These are phyloP conservation scores for Yamadazyma paraphyllophila DNA, from an alignment of 805 yeast species.

Conservation along the genomic window DNA sequence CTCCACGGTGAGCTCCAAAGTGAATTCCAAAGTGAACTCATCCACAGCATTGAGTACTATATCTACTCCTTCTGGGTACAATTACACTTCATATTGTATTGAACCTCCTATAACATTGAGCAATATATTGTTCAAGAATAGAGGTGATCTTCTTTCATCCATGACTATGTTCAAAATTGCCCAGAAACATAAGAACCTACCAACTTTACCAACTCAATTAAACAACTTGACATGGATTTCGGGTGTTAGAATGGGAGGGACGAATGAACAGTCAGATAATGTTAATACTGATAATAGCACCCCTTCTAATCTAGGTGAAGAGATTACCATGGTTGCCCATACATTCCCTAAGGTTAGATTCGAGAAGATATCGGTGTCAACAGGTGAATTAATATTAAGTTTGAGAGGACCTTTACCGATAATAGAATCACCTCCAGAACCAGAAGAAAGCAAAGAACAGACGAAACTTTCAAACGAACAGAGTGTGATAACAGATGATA, in stretches of 20 bases:
- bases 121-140: conserved; percentile 29
- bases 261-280: conserved; percentile 31
- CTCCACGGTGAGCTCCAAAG: not conserved
- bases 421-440: not conserved
- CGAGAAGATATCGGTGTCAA: conserved; percentile 83
- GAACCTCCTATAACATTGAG: conserved; percentile 38
- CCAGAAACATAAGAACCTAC: conserved; percentile 26
- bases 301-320: conserved; percentile 80
- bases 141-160: conserved; percentile 37
- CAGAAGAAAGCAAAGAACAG: conserved; percentile 2
- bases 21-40: not conserved
- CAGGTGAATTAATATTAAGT: conserved; percentile 77
- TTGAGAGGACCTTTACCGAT: conserved; percentile 56
- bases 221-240: conserved; percentile 89
- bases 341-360: conserved; percentile 84
- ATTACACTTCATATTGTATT: conserved; percentile 32
- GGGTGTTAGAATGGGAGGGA: conserved; percentile 75
- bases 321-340: conserved; percentile 82
- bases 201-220: conserved; percentile 28
- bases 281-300: conserved; percentile 25
- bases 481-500: not conserved
- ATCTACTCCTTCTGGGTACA: conserved; percentile 11
- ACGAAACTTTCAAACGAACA: not conserved
- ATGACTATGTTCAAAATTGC: conserved; percentile 33
- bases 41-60: not conserved